Evolutionary conservation across 768 basidiomycete genomes (phyloP).

Genomic region (Wakefieldia striispora): DNA sequence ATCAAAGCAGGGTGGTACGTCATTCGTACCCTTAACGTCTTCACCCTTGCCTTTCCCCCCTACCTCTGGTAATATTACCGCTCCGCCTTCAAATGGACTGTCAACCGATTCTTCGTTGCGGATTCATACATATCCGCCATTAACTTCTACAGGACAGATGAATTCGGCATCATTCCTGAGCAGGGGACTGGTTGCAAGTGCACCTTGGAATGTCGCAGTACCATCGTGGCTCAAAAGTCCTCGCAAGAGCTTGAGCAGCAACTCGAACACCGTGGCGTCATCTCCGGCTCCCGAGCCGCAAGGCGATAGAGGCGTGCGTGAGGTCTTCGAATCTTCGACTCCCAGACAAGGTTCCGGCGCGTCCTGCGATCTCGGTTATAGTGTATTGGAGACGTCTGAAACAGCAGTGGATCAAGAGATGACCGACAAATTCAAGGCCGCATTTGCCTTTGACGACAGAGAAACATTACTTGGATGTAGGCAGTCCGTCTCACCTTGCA

Average conservation of each 20-base stretch:
- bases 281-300: conserved; percentile 21
- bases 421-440: conserved; percentile 70
- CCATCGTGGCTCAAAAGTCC: conserved; percentile 67
- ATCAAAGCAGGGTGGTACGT: conserved; percentile 49
- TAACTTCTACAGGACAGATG: conserved; percentile 51
- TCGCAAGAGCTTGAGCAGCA: conserved; percentile 37
- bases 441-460: conserved; percentile 87
- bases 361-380: conserved; percentile 66
- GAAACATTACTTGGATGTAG: conserved; percentile 85
- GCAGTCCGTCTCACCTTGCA: conserved; percentile 32
- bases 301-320: conserved; percentile 45
- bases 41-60: conserved; percentile 31
- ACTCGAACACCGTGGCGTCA: conserved; percentile 26
- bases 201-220: conserved; percentile 61
- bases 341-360: conserved; percentile 28
- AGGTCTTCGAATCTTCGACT: conserved; percentile 45
- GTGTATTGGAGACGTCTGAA: conserved; percentile 76
- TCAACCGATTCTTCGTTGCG: conserved; percentile 28
- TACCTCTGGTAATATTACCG: conserved; percentile 3
- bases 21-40: conserved; percentile 61
- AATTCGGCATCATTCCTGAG: conserved; percentile 36
- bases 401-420: conserved; percentile 58
- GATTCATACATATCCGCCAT: conserved; percentile 83
- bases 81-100: conserved; percentile 8
- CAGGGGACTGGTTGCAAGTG: conserved; percentile 40